Evolutionary conservation across 352 stramenopile genomes (phyloP).

Genomic region (Globisporangium okanoganense): DNA sequence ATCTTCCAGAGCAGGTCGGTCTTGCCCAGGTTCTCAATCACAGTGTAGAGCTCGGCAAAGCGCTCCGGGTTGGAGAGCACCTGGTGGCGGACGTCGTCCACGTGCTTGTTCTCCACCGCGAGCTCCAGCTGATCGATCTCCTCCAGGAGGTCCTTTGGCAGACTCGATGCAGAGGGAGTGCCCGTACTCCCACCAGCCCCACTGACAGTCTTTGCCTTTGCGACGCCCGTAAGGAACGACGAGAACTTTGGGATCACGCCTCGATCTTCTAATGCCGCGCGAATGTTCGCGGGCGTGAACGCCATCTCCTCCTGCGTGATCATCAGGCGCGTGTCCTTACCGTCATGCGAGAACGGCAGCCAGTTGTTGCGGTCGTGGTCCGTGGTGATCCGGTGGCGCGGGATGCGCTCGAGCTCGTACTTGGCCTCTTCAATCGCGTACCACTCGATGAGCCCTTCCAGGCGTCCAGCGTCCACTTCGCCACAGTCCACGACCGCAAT

Average conservation of each 20-base stretch:
- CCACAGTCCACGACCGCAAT: not conserved
- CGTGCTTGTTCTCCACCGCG: constrained; percentile 37
- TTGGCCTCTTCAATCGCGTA: constrained; percentile 69
- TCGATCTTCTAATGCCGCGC: constrained; percentile 55
- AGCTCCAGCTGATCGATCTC: constrained; percentile 55
- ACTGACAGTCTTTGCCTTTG: not conserved
- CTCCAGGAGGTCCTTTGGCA: constrained; percentile 46
- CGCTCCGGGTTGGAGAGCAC: constrained; percentile 57
- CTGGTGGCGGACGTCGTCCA: constrained; percentile 16
- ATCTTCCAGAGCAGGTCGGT: constrained; percentile 75
- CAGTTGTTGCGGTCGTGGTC: constrained; percentile 52
- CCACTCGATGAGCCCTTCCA: constrained; percentile 69
- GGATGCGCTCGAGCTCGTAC: constrained; percentile 60
- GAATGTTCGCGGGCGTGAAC: constrained; percentile 54
- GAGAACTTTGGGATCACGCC: constrained; percentile 52
- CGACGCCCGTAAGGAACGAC: not conserved
- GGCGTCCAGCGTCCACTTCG: constrained; percentile 34
- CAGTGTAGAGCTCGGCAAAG: constrained; percentile 53
- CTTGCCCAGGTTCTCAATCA: constrained; percentile 65
- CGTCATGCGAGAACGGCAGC: constrained; percentile 44
- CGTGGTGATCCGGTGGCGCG: constrained; percentile 55
- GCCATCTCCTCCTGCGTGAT: constrained; percentile 67
- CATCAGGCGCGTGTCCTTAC: constrained; percentile 48
- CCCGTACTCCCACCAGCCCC: not conserved
- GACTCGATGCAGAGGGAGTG: constrained; percentile 11